Percentiles rank a stretch among this genome's conserved stretches.
Conservation (phyloP, 2,329 filamentous ascomycete species). For the Sarocladium strictum region DNA sequence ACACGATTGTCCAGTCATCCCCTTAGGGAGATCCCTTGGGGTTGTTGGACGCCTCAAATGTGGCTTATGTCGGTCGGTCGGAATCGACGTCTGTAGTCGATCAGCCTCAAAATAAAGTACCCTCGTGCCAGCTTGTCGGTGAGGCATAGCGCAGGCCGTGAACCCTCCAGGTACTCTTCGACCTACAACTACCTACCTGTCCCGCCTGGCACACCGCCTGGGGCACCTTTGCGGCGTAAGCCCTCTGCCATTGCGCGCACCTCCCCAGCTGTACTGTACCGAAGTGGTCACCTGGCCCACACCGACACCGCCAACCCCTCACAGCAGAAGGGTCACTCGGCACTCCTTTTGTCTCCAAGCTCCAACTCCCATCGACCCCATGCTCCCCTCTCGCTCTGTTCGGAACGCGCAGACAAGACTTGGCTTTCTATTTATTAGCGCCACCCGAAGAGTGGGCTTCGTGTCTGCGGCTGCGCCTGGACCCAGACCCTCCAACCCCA, state of each 20-base stretch:
- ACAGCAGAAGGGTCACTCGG: not conserved
- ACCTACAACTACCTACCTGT: no score
- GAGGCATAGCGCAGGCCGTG: not conserved
- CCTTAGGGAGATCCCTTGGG: no score
- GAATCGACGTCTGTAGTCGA: no score
- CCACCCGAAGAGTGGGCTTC: no score
- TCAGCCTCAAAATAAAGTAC: no score
- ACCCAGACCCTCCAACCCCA: no score
- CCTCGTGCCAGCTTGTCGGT: not conserved
- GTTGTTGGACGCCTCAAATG: no score
- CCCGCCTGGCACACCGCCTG: not conserved
- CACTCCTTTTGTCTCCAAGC: not conserved
- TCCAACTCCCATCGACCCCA: no score
- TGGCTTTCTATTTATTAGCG: not conserved
- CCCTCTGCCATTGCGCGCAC: not conserved
- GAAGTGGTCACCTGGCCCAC: not conserved
- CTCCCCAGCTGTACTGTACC: not conserved
- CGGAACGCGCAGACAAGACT: no score
- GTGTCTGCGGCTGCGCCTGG: not conserved
- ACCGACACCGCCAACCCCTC: not conserved
- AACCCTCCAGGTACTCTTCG: not conserved
- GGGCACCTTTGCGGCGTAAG: not conserved
- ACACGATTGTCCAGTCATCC: no score
- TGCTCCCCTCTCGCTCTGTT: no score
- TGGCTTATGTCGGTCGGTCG: no score